Conservation (phyloP, 345 rosid species). For the Theobroma cacao region DNA sequence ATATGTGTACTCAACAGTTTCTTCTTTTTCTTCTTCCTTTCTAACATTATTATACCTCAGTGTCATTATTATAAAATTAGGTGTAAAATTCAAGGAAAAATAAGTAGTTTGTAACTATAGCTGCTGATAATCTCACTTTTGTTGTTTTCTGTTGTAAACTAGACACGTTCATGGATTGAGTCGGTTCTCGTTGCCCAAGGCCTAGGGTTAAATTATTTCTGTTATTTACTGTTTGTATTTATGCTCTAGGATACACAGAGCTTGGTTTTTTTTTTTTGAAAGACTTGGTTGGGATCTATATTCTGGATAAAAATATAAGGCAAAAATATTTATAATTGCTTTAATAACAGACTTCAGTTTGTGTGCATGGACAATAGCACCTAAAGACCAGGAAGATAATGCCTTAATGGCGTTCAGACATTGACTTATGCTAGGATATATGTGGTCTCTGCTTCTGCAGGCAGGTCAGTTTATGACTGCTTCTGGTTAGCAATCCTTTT, state of each 20-base stretch:
- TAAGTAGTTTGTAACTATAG: background rate
- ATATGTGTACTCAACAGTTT: too few relatives aligned
- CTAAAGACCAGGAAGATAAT: background rate
- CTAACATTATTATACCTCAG: too few relatives aligned
- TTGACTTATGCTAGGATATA: background rate
- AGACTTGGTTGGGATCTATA: background rate
- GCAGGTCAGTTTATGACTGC: background rate
- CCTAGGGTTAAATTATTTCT: background rate
- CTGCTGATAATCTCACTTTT: background rate
- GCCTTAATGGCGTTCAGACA: background rate
- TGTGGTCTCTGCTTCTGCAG: background rate
- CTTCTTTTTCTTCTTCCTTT: background rate
- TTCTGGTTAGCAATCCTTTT: background rate
- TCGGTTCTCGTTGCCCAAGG: background rate
- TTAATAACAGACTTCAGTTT: background rate
- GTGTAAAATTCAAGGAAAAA: background rate
- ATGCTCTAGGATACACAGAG: background rate
- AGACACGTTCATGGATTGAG: background rate
- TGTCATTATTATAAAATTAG: background rate
- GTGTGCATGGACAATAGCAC: background rate
- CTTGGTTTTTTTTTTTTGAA: too few relatives aligned
- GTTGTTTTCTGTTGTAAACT: background rate
- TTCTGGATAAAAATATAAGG: background rate
- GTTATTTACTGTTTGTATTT: background rate
- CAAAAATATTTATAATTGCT: background rate